A percentile compares a stretch with the other conserved stretches of the same genome.
Conservation (phyloP, 345 rosid species). For the Eutrema japonicum region DNA sequence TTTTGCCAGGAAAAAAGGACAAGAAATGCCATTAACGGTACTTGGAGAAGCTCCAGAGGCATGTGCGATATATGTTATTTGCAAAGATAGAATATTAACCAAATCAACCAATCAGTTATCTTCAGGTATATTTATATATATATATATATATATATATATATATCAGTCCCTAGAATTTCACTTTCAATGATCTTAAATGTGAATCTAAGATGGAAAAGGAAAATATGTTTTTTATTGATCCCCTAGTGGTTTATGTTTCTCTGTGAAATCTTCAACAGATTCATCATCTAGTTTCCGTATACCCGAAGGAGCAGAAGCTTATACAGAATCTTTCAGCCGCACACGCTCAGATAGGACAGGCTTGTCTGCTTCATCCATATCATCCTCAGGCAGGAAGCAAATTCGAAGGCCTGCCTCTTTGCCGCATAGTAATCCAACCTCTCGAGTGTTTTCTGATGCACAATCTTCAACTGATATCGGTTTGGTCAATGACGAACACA, state of each 20-base stretch:
- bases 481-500: slow-evolving; percentile 36
- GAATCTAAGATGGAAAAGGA: background rate
- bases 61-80: slow-evolving; percentile 61
- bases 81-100: slow-evolving; percentile 49
- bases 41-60: slow-evolving; percentile 54
- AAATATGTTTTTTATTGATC: background rate
- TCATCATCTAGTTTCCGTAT: slow-evolving; percentile 40
- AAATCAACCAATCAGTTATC: slow-evolving; percentile 50
- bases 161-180: background rate
- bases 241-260: background rate
- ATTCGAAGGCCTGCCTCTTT: slow-evolving; percentile 35
- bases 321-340: slow-evolving; percentile 41
- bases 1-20: slow-evolving; percentile 58
- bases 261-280: slow-evolving; percentile 24
- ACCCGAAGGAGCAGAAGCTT: slow-evolving; percentile 42
- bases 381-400: slow-evolving; percentile 34
- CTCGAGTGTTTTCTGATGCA: slow-evolving; percentile 40
- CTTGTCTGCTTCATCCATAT: slow-evolving; percentile 37
- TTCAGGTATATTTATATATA: slow-evolving; percentile 47
- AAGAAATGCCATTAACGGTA: slow-evolving; percentile 58
- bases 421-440: slow-evolving; percentile 26
- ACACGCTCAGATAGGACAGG: slow-evolving; percentile 34
- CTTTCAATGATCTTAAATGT: slow-evolving; percentile 11
- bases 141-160: slow-evolving; percentile 47
- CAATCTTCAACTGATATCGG: slow-evolving; percentile 33